These are phyloP conservation scores for Purshia tridentata DNA, from an alignment of 306 rosid genomes.

Conservation along the genomic window DNA sequence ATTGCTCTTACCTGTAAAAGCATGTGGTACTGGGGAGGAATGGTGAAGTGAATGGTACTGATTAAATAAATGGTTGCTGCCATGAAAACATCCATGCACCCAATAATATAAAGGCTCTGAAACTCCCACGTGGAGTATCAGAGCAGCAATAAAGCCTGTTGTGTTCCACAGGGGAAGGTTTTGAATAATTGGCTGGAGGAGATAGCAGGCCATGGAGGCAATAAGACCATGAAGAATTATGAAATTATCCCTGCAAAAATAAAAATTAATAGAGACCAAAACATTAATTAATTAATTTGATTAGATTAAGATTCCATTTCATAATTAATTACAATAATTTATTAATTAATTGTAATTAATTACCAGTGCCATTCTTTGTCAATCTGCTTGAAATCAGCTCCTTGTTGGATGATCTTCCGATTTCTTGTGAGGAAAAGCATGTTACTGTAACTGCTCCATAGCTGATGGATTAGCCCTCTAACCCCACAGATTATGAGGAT, in stretches of 20 bases:
- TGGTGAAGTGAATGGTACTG: constrained; percentile 83
- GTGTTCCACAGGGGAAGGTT: constrained; percentile 64
- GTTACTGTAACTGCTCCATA: constrained; percentile 47
- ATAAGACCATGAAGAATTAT: constrained; percentile 68
- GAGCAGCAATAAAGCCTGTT: constrained; percentile 52
- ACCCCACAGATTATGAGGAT: constrained; percentile 46
- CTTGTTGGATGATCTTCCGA: constrained; percentile 50
- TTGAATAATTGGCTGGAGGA: constrained; percentile 49
- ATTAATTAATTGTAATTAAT: not conserved
- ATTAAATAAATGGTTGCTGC: constrained; percentile 40
- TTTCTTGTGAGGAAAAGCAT: constrained; percentile 75
- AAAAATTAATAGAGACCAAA: not conserved
- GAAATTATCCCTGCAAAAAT: constrained; percentile 76
- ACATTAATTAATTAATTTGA: not conserved
- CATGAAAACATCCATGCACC: constrained; percentile 64
- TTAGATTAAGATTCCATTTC: not conserved
- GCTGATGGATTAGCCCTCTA: constrained; percentile 44
- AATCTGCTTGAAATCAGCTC: constrained; percentile 84
- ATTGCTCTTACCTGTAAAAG: constrained; percentile 59
- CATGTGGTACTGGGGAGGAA: constrained; percentile 65
- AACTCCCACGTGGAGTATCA: constrained; percentile 66
- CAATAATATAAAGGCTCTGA: constrained; percentile 86
- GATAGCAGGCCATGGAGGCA: constrained; percentile 41
- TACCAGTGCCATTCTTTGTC: constrained; percentile 94
- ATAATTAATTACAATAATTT: not conserved